Conservation (phyloP, 2,329 filamentous ascomycete genomes). For the Cyphellophora europaea region DNA sequence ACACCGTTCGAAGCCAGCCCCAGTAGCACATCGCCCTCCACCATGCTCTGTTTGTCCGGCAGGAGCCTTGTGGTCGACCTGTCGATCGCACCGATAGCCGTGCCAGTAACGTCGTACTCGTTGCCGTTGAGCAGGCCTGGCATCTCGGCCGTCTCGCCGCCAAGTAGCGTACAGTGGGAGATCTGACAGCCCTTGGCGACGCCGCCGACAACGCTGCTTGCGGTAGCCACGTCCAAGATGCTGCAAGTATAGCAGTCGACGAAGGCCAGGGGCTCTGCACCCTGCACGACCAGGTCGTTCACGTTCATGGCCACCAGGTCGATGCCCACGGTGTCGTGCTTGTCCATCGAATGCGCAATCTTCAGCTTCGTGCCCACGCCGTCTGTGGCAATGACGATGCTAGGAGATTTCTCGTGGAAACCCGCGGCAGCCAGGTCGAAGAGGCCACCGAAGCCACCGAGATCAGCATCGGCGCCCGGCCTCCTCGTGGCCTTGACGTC, state of each 20-base stretch:
- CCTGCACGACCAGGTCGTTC: constrained; percentile 93
- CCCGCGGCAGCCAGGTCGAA: constrained; percentile 69
- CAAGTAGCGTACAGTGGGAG: constrained; percentile 82
- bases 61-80: constrained; percentile 46
- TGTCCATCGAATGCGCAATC: constrained; percentile 80
- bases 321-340: constrained; percentile 91
- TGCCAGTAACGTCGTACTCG: constrained; percentile 88
- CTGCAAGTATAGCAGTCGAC: constrained; percentile 97
- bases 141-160: constrained; percentile 97
- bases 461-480: constrained; percentile 81
- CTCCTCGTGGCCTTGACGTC: constrained; percentile 78
- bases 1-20: constrained; percentile 78
- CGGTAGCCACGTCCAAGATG: constrained; percentile 67
- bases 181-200: constrained; percentile 80
- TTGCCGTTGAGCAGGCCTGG: constrained; percentile 82
- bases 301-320: constrained; percentile 99
- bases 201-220: constrained; percentile 80
- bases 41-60: constrained; percentile 68
- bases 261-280: constrained; percentile 90
- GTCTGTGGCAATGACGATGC: constrained; percentile 89
- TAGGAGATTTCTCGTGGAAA: constrained; percentile 65
- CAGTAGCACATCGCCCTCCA: constrained; percentile 71
- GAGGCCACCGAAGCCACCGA: constrained; percentile 89
- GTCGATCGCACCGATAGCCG: constrained; percentile 74
- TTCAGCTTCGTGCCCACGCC: constrained; percentile 96